These are phyloP conservation scores for Geranomyces michiganensis DNA, from an alignment of 192 early-diverging fungal genomes.

Conservation along the genomic window DNA sequence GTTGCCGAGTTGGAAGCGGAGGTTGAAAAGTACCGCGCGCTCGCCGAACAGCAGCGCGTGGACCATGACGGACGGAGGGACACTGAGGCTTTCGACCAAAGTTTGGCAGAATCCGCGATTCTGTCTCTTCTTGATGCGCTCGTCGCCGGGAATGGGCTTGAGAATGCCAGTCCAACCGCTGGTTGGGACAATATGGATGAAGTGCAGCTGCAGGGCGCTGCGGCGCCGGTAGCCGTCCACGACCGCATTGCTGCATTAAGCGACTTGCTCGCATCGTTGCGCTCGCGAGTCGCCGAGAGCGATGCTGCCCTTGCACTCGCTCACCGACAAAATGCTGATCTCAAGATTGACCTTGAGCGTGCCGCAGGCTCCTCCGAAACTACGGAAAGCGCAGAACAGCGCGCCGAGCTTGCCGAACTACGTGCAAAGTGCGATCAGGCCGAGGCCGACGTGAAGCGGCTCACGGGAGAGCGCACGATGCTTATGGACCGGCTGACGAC, in stretches of 20 bases:
- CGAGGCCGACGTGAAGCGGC: slow-evolving; percentile 50
- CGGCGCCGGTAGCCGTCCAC: slow-evolving; percentile 1
- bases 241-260: background rate
- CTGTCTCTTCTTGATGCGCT: background rate
- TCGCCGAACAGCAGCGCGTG: background rate
- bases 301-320: background rate
- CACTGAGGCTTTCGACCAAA: background rate
- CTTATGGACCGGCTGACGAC: slow-evolving; percentile 75
- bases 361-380: background rate
- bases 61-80: background rate
- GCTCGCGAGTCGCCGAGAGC: background rate
- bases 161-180: background rate
- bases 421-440: background rate
- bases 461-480: slow-evolving; percentile 64
- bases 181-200: background rate
- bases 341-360: background rate
- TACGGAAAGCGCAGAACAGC: background rate
- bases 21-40: slow-evolving; percentile 6
- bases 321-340: background rate
- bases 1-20: background rate
- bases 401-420: slow-evolving; percentile 6
- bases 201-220: background rate
- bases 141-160: background rate
- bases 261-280: background rate
- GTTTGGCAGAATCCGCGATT: background rate